These are phyloP conservation scores for Hibiscus mutabilis DNA, from an alignment of 345 rosid species.

Conservation along the genomic window DNA sequence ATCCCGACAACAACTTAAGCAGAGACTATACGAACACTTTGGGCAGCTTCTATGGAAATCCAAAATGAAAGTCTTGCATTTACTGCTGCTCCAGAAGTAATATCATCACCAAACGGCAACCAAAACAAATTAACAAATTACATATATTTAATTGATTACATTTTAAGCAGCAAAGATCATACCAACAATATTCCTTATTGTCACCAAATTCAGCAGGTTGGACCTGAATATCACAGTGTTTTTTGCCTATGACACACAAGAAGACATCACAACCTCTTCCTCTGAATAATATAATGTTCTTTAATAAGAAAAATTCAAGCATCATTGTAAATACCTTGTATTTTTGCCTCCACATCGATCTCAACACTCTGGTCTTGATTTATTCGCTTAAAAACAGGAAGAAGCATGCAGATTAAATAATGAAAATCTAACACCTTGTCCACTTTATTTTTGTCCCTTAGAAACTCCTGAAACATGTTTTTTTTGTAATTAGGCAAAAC, in stretches of 20 bases:
- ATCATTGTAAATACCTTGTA: slow-evolving; percentile 40
- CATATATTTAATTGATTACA: slow-evolving; percentile 10
- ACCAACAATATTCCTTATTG: slow-evolving; percentile 52
- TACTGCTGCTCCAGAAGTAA: slow-evolving; percentile 39
- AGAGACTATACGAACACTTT: slow-evolving; percentile 53
- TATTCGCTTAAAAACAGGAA: slow-evolving; percentile 74
- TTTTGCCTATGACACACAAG: slow-evolving; percentile 37
- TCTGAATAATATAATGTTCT: not conserved
- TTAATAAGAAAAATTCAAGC: not conserved
- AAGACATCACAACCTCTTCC: slow-evolving; percentile 13
- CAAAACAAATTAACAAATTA: slow-evolving; percentile 15
- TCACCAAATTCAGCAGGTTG: slow-evolving; percentile 36
- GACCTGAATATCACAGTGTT: slow-evolving; percentile 40
- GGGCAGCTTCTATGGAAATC: slow-evolving; percentile 68
- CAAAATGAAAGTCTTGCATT: slow-evolving; percentile 45
- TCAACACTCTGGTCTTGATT: slow-evolving; percentile 54
- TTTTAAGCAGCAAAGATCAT: slow-evolving; percentile 23
- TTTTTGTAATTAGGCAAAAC: slow-evolving; percentile 4
- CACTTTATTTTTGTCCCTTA: slow-evolving; percentile 48
- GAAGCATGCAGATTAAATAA: slow-evolving; percentile 84
- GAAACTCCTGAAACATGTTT: slow-evolving; percentile 46
- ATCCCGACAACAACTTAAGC: slow-evolving; percentile 59
- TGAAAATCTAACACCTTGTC: slow-evolving; percentile 67
- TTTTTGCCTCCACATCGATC: slow-evolving; percentile 59
- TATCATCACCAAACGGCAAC: slow-evolving; percentile 20